Conservation (phyloP, 345 rosid genomes). For the Citrus cavaleriei region DNA sequence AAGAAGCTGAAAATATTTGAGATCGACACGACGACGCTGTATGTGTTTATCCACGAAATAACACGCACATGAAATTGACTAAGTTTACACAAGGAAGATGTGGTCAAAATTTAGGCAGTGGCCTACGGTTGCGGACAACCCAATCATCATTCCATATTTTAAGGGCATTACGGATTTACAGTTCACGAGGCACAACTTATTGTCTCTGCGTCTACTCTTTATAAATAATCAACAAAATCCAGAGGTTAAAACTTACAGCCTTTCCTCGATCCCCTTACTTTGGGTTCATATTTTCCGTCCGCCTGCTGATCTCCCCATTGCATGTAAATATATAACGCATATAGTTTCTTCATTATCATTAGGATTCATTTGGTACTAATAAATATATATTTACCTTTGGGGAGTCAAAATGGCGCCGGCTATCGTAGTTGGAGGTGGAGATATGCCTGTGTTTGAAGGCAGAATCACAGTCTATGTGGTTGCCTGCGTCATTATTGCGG, state of each 20-base stretch:
- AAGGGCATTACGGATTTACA: background rate
- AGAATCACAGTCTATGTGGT: slow-evolving; percentile 30
- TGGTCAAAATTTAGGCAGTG: background rate
- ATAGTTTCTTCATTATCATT: no score
- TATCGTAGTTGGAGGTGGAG: slow-evolving; percentile 15
- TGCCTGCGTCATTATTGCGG: slow-evolving; percentile 46
- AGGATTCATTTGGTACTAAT: background rate
- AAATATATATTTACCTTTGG: background rate
- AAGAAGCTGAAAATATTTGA: background rate
- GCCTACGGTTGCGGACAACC: background rate
- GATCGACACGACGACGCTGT: background rate
- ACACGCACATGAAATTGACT: background rate
- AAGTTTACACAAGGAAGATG: background rate
- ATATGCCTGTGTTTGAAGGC: slow-evolving; percentile 42
- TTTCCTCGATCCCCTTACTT: background rate
- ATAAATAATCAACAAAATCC: background rate
- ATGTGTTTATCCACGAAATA: no score
- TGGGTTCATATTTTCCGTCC: background rate
- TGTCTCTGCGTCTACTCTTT: background rate
- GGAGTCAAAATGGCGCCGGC: slow-evolving; percentile 32
- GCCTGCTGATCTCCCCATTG: background rate
- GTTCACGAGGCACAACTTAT: background rate
- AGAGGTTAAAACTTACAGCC: background rate
- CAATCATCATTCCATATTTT: background rate
- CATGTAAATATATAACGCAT: background rate